Percentiles rank a stretch among this genome's conserved stretches.
These are phyloP conservation scores for Rachicladosporium sp. DNA, from an alignment of 2,329 filamentous ascomycete genomes.

Conservation along the genomic window DNA sequence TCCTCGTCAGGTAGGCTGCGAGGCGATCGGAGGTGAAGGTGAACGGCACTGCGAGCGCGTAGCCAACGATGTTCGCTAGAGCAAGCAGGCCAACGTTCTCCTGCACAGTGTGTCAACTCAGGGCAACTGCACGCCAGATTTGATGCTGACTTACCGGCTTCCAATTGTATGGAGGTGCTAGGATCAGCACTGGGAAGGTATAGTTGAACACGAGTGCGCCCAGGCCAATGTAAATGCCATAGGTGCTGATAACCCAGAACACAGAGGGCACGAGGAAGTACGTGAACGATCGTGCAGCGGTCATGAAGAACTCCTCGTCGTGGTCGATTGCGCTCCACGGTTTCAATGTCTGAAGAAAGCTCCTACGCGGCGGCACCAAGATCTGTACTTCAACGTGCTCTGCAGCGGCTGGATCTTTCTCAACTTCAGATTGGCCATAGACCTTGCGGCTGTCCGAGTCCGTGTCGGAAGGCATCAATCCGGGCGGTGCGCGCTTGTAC, in stretches of 20 bases:
- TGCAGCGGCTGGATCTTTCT: conserved; percentile 11
- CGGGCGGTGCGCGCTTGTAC: conserved; percentile 27
- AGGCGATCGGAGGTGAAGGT: conserved; percentile 18
- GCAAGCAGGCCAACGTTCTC: conserved; percentile 20
- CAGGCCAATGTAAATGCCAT: conserved; percentile 28
- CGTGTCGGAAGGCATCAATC: conserved; percentile 3
- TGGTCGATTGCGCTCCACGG: conserved; percentile 23
- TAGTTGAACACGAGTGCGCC: conserved; percentile 28
- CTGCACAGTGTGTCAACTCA: background rate
- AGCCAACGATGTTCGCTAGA: conserved; percentile 25
- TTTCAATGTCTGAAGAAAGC: conserved; percentile 21
- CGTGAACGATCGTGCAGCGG: conserved; percentile 23
- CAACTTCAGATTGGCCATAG: conserved; percentile 12
- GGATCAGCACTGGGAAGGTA: conserved; percentile 25
- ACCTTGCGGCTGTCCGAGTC: conserved; percentile 7
- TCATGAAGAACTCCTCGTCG: conserved; percentile 25
- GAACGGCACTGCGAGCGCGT: conserved; percentile 23
- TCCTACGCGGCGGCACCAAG: conserved; percentile 16
- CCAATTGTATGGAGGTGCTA: conserved; percentile 24
- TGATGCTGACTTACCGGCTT: conserved; percentile 2
- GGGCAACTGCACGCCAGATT: background rate
- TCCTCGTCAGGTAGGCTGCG: conserved; percentile 19
- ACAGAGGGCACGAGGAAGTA: conserved; percentile 27
- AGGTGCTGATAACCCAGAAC: conserved; percentile 25
- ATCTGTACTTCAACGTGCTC: conserved; percentile 17